These are phyloP conservation scores for Didymella keratinophila DNA, from an alignment of 2,329 filamentous ascomycete genomes.

Conservation along the genomic window DNA sequence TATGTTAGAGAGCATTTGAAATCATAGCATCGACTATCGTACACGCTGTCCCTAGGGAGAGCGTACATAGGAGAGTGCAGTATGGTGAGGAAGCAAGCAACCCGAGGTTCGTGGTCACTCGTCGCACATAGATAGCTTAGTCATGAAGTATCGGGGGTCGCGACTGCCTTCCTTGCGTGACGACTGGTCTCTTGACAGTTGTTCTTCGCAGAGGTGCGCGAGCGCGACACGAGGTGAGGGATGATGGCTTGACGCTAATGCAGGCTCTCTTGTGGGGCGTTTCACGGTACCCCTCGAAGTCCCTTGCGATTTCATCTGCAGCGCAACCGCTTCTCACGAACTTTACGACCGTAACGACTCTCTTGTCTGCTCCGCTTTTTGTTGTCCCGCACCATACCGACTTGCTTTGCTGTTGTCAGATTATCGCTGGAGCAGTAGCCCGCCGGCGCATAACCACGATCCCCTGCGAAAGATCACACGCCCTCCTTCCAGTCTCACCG, in stretches of 20 bases:
- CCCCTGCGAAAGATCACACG: conserved; percentile 23
- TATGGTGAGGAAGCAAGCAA: too few species aligned
- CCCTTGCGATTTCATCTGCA: conserved; percentile 15
- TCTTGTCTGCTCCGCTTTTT: conserved; percentile 30
- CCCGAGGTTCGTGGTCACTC: background rate
- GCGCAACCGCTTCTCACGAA: conserved; percentile 34
- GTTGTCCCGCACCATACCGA: conserved; percentile 16
- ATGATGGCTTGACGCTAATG: conserved; percentile 14
- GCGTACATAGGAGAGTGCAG: too few species aligned
- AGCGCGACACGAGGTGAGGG: background rate
- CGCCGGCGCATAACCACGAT: conserved; percentile 16
- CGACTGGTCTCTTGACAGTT: background rate
- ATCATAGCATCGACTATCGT: too few species aligned
- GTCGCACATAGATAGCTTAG: background rate
- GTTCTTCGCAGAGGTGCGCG: background rate
- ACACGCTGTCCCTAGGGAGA: background rate
- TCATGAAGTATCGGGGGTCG: background rate
- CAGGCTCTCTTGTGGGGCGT: conserved; percentile 8
- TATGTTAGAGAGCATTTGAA: too few species aligned
- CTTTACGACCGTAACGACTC: conserved; percentile 44
- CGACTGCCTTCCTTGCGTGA: background rate
- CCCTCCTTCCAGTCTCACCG: conserved; percentile 25
- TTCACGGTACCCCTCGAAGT: conserved; percentile 20
- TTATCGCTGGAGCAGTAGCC: conserved; percentile 5
- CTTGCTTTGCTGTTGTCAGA: conserved; percentile 8